Evolutionary conservation across 371 early-diverging fungal species (phyloP), one percentile per base, ranked within the genome.

Genomic region (Circinella umbellata): DNA sequence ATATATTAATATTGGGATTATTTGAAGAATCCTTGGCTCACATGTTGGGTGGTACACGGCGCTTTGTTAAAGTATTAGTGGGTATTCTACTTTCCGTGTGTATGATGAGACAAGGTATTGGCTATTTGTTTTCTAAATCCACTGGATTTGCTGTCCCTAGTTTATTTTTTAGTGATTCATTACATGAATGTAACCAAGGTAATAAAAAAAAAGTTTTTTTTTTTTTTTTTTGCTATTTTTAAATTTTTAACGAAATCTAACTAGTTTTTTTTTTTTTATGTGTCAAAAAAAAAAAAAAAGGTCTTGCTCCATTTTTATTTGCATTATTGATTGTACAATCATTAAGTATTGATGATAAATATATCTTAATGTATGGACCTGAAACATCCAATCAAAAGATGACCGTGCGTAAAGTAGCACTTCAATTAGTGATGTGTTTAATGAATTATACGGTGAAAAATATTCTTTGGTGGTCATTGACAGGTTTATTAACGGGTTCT

Each of bases 141-240:
- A 84, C 85, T 10, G 90, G 90, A 2, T 90, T 80, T 80, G 83
- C 85, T 0, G 66, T 88, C 39, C 90, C 90, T 20, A 70, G 71
- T 2, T 69, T 90, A 38, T 88, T 90, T 64, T 90, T 90, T 67
- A 87, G 85, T 64, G 84, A 90, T 67, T 75, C 86, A 6, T 74
- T 87, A 72, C 88, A 86, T 68, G 90, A 90, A 63, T 88, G 88
- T 73, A 88, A 75, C 69, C 80, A 87, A 79, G 90, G 90, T 88
- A 83, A 72, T 64, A 13, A 51, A 17, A 51, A 51, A 15, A 14
- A 14, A n/a, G n/a, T n/a, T n/a, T n/a, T n/a, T n/a, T n/a, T n/a
- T n/a, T n/a, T n/a, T n/a, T n/a, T n/a, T n/a, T n/a, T 5, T 15
- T 11, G 49, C 14, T 49, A 39, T 39, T 39, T 39, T 39, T 39